These are phyloP conservation scores for Lotus japonicus DNA, from an alignment of 306 rosid species.

Conservation along the genomic window DNA sequence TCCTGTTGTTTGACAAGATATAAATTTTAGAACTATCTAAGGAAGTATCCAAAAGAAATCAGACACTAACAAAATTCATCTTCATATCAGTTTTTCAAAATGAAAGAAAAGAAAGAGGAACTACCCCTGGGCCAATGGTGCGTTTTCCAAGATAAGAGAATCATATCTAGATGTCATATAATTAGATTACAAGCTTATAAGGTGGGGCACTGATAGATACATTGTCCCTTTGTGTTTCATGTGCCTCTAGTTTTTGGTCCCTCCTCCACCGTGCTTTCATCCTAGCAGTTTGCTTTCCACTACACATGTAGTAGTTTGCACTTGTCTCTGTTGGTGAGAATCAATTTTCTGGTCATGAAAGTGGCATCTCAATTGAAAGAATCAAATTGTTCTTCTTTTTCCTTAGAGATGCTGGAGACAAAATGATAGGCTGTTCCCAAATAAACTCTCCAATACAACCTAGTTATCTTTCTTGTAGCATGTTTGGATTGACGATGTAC, in stretches of 20 bases:
- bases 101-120: not conserved
- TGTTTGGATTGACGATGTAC: too few relatives aligned
- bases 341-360: constrained; percentile 16
- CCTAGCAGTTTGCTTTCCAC: constrained; percentile 21
- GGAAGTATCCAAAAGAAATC: constrained; percentile 6
- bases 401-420: not conserved
- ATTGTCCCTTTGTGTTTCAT: constrained; percentile 36
- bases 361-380: not conserved
- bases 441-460: not conserved
- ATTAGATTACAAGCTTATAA: constrained; percentile 33
- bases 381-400: not conserved
- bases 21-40: not conserved
- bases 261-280: not conserved
- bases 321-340: constrained; percentile 9
- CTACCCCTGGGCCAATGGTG: not conserved
- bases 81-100: not conserved
- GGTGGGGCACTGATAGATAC: constrained; percentile 34
- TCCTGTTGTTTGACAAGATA: not conserved
- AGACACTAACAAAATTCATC: not conserved
- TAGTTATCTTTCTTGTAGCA: not conserved
- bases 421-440: not conserved
- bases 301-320: constrained; percentile 27
- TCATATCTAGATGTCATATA: constrained; percentile 32
- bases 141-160: constrained; percentile 33
- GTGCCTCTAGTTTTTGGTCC: constrained; percentile 29